Evolutionary conservation across 768 basidiomycete species (phyloP), one percentile per base, ranked within the genome.

Genomic region (Trametes meyenii): DNA sequence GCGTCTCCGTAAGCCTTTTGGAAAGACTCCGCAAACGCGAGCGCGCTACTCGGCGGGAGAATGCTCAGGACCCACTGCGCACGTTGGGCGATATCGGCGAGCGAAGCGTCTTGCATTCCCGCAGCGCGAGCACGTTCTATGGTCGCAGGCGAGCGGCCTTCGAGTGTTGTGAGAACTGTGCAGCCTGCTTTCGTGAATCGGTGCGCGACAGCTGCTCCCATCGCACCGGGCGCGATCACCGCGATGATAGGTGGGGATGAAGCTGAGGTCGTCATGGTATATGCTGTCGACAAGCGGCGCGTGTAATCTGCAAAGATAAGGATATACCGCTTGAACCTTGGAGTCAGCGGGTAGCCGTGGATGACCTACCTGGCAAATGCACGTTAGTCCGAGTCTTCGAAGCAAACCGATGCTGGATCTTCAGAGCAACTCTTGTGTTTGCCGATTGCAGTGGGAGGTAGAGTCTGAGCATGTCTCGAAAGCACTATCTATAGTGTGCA

Each of bases 171-270:
- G 61, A 85, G 78, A 23, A 85, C 83, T 5, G 76, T 79, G 66
- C 79, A 79, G 26, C 84, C 81, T n/a, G 77, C 73, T 21, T 72
- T 66, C 1, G 76, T 75, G 38, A 87, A 74, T 26, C 76, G 78
- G 35, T 71, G 76, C 17, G 78, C 85, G 33, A 88, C 80, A 19
- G 77, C 85, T 5, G 84, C 74, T 26, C 85, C 85, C 87, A 86
- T 88, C 2, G 77, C 79, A 17, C 85, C 85, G 10, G 84, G 78
- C 36, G 84, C 79, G 60, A 87, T 72, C 21, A 86, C 73, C 33
- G 80, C 81, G 55, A 86, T 57, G 1, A 62, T 69, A 2, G 68
- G 71, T 4, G 62, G 51, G 17, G 62, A 50, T 2, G 48, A 42
- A 17, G 26, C 7, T 16, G 42, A 19, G 42, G 61, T 26, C 4